Evolutionary conservation across 1,284 basidiomycete species (phyloP), one percentile per base, ranked within the genome.

Genomic region (Sphagnurus paluster): DNA sequence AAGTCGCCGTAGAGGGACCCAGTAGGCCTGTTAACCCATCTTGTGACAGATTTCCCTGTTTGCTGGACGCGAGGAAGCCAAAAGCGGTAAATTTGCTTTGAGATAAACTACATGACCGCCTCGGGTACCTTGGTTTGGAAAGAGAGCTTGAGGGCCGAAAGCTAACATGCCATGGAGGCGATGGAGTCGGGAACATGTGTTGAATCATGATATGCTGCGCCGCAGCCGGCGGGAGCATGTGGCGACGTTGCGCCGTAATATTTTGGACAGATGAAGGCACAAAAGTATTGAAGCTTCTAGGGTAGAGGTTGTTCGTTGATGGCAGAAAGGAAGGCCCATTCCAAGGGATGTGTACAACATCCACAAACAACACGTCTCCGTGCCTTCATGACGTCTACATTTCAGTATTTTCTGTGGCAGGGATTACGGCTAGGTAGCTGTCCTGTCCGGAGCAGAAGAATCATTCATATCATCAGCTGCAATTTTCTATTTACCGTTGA

Each of bases 351-450:
- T 10, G 24, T 29, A 38, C 11, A 48, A 49, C 40, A 52, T 14
- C 26, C 19, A 34, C 42, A 52, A 48, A 52, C 23, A 52, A 52
- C 50, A 49, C 50, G 50, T 52, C 46, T 13, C 26, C 25, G 17
- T 32, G 9, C 32, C 14, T 29, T 32, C 13, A 24, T 17, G 4
- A 37, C 10, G 11, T 28, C 9, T 25, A 30, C 32, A 33, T 26
- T 11, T 20, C 25, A 52, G 42, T 17, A n/a, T 30, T 44, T 48
- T 34, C n/a, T n/a, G n/a, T 49, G 46, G 41, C 46, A n/a, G 48
- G 34, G 29, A 44, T 51, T 52, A 45, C 46, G 50, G 42, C 34
- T n/a, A n/a, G n/a, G n/a, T 48, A 9, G 34, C 39, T 49, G 42
- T 42, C n/a, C 28, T 28, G 4, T 21, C 4, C 5, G n/a, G 10